Percentiles rank a stretch among this genome's conserved stretches.
phyloP scores from a whole-genome alignment of 2,329 filamentous ascomycete species.

The Dothideomycetidae sp. region DNA sequence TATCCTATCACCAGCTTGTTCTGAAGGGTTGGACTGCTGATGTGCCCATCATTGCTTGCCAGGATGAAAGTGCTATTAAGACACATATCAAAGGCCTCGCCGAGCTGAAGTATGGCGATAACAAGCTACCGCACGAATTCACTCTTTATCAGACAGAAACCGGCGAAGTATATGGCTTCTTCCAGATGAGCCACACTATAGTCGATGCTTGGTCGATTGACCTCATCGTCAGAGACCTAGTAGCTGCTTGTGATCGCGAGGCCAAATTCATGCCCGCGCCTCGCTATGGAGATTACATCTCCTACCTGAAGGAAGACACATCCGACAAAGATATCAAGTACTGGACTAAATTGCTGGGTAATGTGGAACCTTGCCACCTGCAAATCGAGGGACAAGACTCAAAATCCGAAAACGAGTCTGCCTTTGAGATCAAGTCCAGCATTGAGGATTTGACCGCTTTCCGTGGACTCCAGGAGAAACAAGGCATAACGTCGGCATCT shows the following conservation, averaged over 20 bases:
- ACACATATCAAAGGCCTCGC: not conserved
- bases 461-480: not conserved
- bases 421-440: not conserved
- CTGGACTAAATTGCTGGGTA: not conserved
- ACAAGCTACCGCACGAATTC: not conserved
- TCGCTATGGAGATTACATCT: not conserved
- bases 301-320: not conserved
- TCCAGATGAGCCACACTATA: not conserved
- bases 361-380: not conserved
- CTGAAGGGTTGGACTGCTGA: not conserved
- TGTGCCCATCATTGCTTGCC: not conserved
- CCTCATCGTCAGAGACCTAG: not conserved
- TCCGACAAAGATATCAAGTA: not conserved
- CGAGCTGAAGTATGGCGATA: not conserved
- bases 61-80: not conserved
- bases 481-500: not conserved
- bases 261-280: not conserved
- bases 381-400: not conserved
- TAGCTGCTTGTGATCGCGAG: not conserved
- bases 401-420: not conserved
- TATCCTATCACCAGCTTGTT: not conserved
- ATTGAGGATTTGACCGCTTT: not conserved
- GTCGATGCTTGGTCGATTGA: conserved; percentile 5
- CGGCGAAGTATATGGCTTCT: not conserved
- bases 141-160: not conserved